Base-by-base conservation (phyloP, 306 rosid genomes). In the Trifolium dubium region DNA sequence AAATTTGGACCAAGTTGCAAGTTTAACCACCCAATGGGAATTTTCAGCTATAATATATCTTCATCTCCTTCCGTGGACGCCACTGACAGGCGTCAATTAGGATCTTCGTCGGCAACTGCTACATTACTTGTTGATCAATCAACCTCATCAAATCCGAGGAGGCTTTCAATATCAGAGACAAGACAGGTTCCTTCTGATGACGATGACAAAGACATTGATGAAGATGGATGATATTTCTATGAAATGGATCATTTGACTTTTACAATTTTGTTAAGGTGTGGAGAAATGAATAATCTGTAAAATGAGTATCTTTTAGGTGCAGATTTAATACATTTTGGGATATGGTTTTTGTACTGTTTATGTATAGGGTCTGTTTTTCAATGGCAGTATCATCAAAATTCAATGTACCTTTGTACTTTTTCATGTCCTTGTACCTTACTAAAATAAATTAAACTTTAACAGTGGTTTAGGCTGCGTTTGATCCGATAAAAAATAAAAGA, bases 1-100 rank as follows among this genome's bases (percentile, higher is more conserved):
- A 93, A 93, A 86, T 93, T 93, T 67, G 98, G 98, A 41, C 98
- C 98, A 23, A 90, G 97, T 85, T 93, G 98, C 92, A 93, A 93
- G 88, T 93, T 93, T 80, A 90, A 90, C 69, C 98, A 93, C 69
- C 97, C 98, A 50, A 89, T 87, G 92, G 92, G 86, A 75, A 81
- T 90, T 82, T 86, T 87, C 73, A 23, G 92, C 10, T 89, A 86
- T 77, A 83, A 88, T 74, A 71, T 77, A 29, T 71, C 96, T n/a
- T 86, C 90, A 67, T 77, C 98, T 10, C 79, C 92, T 75, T 86
- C 92, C 7, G 76, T 86, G 17, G 91, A 86, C 56, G 62, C 80
- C 72, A 86, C 91, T 5, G 88, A 65, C 46, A 86, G 86, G 40
- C 94, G 75, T 71, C 77, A 88, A 67, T 65, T 92, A 67, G 95